Conservation (phyloP, 2,329 filamentous ascomycete genomes). For the Blumeriella jaapii region DNA sequence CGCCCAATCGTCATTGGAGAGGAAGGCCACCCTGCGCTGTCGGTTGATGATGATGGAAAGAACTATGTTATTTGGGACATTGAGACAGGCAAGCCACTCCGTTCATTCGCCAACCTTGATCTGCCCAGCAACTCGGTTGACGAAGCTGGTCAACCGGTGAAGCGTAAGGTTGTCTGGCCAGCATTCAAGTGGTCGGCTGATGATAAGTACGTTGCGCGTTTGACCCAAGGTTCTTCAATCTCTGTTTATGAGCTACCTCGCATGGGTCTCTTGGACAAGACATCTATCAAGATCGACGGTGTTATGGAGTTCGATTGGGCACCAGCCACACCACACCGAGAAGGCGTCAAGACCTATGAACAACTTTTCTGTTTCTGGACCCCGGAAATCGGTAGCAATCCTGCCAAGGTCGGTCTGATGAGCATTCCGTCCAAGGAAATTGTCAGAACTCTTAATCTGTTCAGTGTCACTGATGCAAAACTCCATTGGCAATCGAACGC, state of each 20-base stretch:
- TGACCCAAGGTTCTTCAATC: slow-evolving; percentile 80
- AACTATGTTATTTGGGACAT: slow-evolving; percentile 99
- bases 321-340: slow-evolving; percentile 68
- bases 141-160: slow-evolving; percentile 52
- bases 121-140: slow-evolving; percentile 50
- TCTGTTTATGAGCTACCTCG: slow-evolving; percentile 81
- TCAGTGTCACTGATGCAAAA: slow-evolving; percentile 96
- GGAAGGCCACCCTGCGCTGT: slow-evolving; percentile 69
- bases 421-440: slow-evolving; percentile 90
- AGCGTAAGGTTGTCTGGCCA: slow-evolving; percentile 95
- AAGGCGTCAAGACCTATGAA: slow-evolving; percentile 83
- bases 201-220: slow-evolving; percentile 89
- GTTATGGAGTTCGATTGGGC: slow-evolving; percentile 98
- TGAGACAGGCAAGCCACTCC: slow-evolving; percentile 74
- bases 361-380: slow-evolving; percentile 99
- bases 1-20: slow-evolving; percentile 87
- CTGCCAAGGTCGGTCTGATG: slow-evolving; percentile 94
- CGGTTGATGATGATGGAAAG: slow-evolving; percentile 92
- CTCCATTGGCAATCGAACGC: slow-evolving; percentile 97
- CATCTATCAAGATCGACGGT: slow-evolving; percentile 89
- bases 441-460: slow-evolving; percentile 87
- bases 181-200: slow-evolving; percentile 99
- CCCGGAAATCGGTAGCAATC: slow-evolving; percentile 94
- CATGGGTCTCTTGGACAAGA: slow-evolving; percentile 86
- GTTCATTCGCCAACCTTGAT: slow-evolving; percentile 89